phyloP scores from a whole-genome alignment of 1,284 basidiomycete species.

The Tylopilus sp. region DNA sequence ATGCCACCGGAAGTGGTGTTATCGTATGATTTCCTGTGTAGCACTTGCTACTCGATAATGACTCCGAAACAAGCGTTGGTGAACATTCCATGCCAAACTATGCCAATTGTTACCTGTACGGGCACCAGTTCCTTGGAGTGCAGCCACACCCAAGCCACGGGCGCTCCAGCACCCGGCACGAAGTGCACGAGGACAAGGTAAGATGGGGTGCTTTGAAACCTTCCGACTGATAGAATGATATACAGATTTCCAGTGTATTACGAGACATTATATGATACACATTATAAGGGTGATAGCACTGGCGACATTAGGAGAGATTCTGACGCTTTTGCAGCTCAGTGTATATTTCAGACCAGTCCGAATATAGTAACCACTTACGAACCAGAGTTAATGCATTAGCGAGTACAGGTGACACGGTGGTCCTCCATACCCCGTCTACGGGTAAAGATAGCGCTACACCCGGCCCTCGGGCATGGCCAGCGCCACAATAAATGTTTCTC shows the following conservation, averaged over 20 bases:
- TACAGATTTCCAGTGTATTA: not conserved
- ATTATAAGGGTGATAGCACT: not conserved
- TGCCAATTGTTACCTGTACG: not conserved
- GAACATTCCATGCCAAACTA: not conserved
- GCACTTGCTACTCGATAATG: too few relatives aligned
- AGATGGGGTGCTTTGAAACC: too few relatives aligned
- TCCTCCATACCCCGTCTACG: conserved; percentile 29
- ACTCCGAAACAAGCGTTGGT: too few relatives aligned
- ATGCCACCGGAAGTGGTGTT: too few relatives aligned
- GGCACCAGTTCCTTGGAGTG: not conserved
- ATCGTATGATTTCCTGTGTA: too few relatives aligned
- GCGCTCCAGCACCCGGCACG: too few relatives aligned
- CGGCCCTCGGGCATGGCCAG: conserved; percentile 34
- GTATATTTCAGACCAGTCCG: not conserved
- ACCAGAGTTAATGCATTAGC: conserved; percentile 2
- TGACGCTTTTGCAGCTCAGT: conserved; percentile 14
- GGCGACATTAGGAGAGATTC: not conserved
- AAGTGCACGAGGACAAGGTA: too few relatives aligned
- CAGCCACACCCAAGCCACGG: not conserved
- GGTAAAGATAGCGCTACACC: conserved; percentile 26
- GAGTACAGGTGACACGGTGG: conserved; percentile 22
- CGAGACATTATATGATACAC: conserved; percentile 1
- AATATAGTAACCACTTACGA: conserved; percentile 10
- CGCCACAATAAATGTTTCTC: conserved; percentile 31
- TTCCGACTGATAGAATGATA: too few relatives aligned